Base-by-base conservation (phyloP, 2,329 filamentous ascomycete genomes). In the Aspergillus sp. region DNA sequence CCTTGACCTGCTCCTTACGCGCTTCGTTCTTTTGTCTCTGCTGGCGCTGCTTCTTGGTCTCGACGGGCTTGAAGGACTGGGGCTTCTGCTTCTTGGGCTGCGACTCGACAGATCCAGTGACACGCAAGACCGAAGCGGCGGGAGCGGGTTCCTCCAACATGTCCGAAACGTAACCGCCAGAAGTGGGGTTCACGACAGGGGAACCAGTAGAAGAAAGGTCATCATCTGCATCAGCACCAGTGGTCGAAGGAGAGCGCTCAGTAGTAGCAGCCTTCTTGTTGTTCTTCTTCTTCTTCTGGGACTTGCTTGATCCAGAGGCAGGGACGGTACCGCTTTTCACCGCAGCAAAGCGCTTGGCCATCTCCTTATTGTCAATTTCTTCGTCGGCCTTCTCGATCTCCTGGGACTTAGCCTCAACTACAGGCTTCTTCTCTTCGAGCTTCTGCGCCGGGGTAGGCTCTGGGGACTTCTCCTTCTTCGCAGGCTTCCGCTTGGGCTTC, bases 1-100 rank as follows among this genome's bases (percentile, higher is more conserved):
- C 85, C 63, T 90, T 85, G 25, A 86, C 83, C 49, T 81, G 77
- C 25, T 77, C 75, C 76, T 88, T 93, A 61, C 83, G 83, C 49
- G 83, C 85, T 71, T 95, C 90, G 33, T 81, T 83, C 82, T 95
- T 96, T 74, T 86, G 83, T 57, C 85, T 82, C 74, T 95, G 93
- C 75, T 96, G 90, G 51, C 90, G 84, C 74, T 95, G 88, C 77
- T 96, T 96, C 85, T 96, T 96, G 17, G 85, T 86, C 76, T 95
- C 87, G 15, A 79, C 80, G 43, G 80, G 78, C 67, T 88, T 83
- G 54, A 80, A 76, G 37, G 77, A 73, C 72, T 84, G 81, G 45
- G 63, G 51, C 56, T 76, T 71, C 60, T 79, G 75, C 71, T 83
- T 83, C 71, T 84, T 80, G 63, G 71, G 69, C 54, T 69, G 67